A percentile compares a stretch with the other conserved stretches of the same genome.
Conservation (phyloP, 371 early-diverging fungal genomes). For the Mortierella sp. region DNA sequence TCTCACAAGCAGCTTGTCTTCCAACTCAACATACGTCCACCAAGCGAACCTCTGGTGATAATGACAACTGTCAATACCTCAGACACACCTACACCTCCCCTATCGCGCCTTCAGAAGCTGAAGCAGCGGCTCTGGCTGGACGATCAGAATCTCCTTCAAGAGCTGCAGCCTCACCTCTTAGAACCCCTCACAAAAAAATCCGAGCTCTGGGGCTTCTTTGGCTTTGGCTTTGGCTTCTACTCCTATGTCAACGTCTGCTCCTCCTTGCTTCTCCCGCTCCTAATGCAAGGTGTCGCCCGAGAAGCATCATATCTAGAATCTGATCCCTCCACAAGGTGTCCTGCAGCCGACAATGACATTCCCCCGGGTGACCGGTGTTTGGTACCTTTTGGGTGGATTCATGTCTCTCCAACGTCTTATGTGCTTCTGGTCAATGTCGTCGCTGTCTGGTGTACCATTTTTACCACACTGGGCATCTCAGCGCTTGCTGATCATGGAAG, state of each 20-base stretch:
- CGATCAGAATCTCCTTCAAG: slow-evolving; percentile 18
- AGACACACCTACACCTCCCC: background rate
- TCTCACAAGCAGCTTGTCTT: too few species aligned
- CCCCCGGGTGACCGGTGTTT: slow-evolving; percentile 34
- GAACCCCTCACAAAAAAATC: slow-evolving; percentile 34
- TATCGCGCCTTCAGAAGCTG: slow-evolving; percentile 7
- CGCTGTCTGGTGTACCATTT: slow-evolving; percentile 24
- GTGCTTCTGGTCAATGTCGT: slow-evolving; percentile 34
- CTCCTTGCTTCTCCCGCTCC: slow-evolving; percentile 35
- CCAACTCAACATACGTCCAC: too few species aligned
- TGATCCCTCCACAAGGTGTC: slow-evolving; percentile 20
- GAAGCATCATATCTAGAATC: slow-evolving; percentile 31
- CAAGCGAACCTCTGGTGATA: too few species aligned
- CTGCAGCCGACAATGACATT: slow-evolving; percentile 18
- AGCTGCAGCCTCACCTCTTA: slow-evolving; percentile 32
- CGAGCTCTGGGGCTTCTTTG: slow-evolving; percentile 46
- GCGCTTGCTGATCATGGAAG: slow-evolving; percentile 47
- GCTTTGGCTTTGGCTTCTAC: slow-evolving; percentile 43
- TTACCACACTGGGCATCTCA: slow-evolving; percentile 28
- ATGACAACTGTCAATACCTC: too few species aligned
- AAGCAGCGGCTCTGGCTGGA: slow-evolving; percentile 27
- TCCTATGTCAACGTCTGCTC: slow-evolving; percentile 36
- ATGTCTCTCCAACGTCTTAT: slow-evolving; percentile 43
- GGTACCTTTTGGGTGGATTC: slow-evolving; percentile 43
- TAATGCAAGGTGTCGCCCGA: slow-evolving; percentile 35